Evolutionary conservation across 2,329 filamentous ascomycete species (phyloP).

Genomic region (Lachnellula cervina): DNA sequence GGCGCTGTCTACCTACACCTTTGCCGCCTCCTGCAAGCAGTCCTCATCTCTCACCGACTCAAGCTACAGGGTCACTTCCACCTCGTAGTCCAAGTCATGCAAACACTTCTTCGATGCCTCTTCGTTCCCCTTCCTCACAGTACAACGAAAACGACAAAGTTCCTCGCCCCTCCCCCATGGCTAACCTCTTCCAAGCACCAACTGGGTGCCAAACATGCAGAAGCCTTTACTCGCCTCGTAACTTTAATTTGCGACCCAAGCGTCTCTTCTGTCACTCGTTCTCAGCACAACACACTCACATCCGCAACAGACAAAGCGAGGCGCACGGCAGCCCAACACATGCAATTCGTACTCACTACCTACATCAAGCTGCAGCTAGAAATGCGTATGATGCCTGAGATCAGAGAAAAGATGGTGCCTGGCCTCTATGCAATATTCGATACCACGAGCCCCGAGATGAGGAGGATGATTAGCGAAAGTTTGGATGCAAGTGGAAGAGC

Average conservation of each 20-base stretch:
- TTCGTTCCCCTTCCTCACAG: slow-evolving; percentile 37
- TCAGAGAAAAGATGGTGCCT: slow-evolving; percentile 52
- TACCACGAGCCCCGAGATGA: slow-evolving; percentile 50
- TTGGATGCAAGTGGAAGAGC: slow-evolving; percentile 56
- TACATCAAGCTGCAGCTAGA: slow-evolving; percentile 60
- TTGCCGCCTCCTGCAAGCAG: slow-evolving; percentile 49
- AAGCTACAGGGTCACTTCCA: slow-evolving; percentile 60
- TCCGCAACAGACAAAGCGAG: slow-evolving; percentile 58
- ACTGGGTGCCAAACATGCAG: slow-evolving; percentile 41
- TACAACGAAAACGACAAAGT: slow-evolving; percentile 20
- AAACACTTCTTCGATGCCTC: slow-evolving; percentile 51
- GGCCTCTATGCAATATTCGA: slow-evolving; percentile 56
- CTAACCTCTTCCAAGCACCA: slow-evolving; percentile 27
- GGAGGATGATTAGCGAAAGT: slow-evolving; percentile 54
- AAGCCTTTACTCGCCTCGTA: slow-evolving; percentile 49
- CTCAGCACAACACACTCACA: slow-evolving; percentile 42
- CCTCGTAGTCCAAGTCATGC: slow-evolving; percentile 49
- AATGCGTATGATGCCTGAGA: slow-evolving; percentile 42
- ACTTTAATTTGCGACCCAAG: slow-evolving; percentile 57
- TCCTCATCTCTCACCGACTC: slow-evolving; percentile 56
- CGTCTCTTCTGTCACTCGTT: slow-evolving; percentile 48
- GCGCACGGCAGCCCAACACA: slow-evolving; percentile 55
- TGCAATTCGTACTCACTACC: slow-evolving; percentile 54
- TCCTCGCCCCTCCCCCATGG: slow-evolving; percentile 31
- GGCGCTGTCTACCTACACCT: slow-evolving; percentile 28